Evolutionary conservation across 116 monocot genomes (phyloP), one percentile per base, ranked within the genome.

Genomic region (Iris pallida): DNA sequence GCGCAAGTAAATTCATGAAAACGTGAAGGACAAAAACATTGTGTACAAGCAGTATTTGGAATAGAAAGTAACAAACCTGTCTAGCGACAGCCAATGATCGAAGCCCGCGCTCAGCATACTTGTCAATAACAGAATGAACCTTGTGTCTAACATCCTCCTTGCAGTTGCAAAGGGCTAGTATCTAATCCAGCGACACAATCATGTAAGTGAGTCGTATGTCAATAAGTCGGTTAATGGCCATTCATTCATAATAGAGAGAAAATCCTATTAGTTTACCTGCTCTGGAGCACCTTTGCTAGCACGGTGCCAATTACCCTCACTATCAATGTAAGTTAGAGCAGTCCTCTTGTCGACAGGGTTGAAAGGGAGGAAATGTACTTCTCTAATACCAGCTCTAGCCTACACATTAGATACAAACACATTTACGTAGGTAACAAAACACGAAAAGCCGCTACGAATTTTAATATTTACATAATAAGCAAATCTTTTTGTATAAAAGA

Each of bases 281-380:
- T 89, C 89, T 0, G 89, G 89, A 42, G 89, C 89, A 70, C 89
- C 89, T 73, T 89, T 89, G 64, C 89, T 85, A 13, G 54, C 82
- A 42, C 89, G 89, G 64, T 80, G 85, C 89, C 89, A 89, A 16
- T 65, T 71, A 45, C 82, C 85, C 68, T 77, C 61, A 47, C 68
- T 30, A 55, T 89, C 89, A n/a, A 82, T 69, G 66, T 89, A 89
- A 42, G 89, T 89, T 53, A 89, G 65, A 61, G 89, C 89, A 60
- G 89, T 89, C 51, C 85, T 74, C 69, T 89, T 85, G 65, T 88
- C 88, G 6, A 88, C 88, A 10, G 88, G 88, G 19, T 88, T 88
- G 82, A 88, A 88, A 3, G 88, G 88, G 18, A 89, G 85, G 59
- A 89, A 89, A 59, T 89, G 89, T 9, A 85, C 66, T 68, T 89